Base-by-base conservation (phyloP, 768 basidiomycete species). In the Lactifluus piperatus region DNA sequence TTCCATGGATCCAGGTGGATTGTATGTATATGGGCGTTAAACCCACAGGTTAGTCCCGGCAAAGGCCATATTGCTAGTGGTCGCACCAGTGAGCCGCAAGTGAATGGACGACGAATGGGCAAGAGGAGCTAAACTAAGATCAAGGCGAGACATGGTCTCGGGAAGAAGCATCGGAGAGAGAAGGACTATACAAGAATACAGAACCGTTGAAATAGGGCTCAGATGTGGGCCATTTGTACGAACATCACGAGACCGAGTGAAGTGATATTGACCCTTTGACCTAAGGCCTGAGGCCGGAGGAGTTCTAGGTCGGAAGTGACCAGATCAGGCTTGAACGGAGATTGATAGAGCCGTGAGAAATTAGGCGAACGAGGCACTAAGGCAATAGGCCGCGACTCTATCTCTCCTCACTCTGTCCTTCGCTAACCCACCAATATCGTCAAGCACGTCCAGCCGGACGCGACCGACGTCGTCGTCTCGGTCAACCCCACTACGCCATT, bases 301-400 rank as follows among this genome's bases (percentile, higher is more conserved):
- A 41, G 41, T 10, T 20, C 54, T 5, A 54, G 54, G 54, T 46
- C 54, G 43, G 5, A n/a, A 24, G 20, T 14, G 44, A 36, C 44
- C 26, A 3, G 18, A 46, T 30, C 51, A 27, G 51, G 27, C 14
- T 58, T 24, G 43, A 26, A 27, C 50, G 51, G 52, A 54, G n/a
- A 43, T 37, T 60, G 59, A 60, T 60, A 56, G 59, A 60, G 54
- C 44, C 59, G 59, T 60, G 58, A 26, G 58, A 60, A 60, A 41
- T n/a, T n/a, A n/a, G n/a, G n/a, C n/a, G n/a, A n/a, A n/a, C n/a
- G n/a, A n/a, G n/a, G n/a, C n/a, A n/a, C n/a, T n/a, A n/a, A n/a
- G n/a, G n/a, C n/a, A n/a, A n/a, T n/a, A n/a, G n/a, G n/a, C n/a
- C n/a, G n/a, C n/a, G n/a, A n/a, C n/a, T 32, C 30, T 32, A 37